Base-by-base conservation (phyloP, 495 filamentous ascomycete species). In the Rhizodiscina lignyota region DNA sequence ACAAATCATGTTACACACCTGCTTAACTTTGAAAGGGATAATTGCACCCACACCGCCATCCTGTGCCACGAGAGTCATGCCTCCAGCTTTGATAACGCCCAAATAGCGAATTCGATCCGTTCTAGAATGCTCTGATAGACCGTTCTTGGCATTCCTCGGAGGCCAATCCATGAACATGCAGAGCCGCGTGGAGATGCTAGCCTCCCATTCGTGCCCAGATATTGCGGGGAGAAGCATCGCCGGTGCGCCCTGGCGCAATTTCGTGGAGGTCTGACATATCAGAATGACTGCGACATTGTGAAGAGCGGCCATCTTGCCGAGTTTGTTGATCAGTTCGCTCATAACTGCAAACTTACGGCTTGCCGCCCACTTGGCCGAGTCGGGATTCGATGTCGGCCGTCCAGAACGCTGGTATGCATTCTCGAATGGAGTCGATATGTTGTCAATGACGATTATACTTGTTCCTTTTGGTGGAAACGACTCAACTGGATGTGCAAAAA, bases 191-290 rank as follows among this genome's bases (percentile, higher is more conserved):
- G 65, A 67, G 3, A 89, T 57, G 21, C 65, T 67, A 24, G 58
- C 67, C 23, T 86, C 82, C 83, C 83, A 89, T 4, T 72, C 63
- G 3, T 53, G 58, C 16, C 66, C 67, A 33, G 73, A 74, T 38
- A 89, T 55, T 19, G 76, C 66, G 3, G 83, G 80, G 36, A 70
- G 59, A n/a, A 92, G 61, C n/a, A 74, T 67, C 11, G 80, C 74
- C 26, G 45, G 43, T 19, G 48, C 42, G 17, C 55, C 51, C 1
- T 68, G 67, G 38, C 68, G 59, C 44, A 83, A 68, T 44, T 71
- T 76, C 12, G 79, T 85, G 17, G 71, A 72, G 16, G 68, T 74
- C 47, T 86, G 79, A 24, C 71, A 79, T 32, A 80, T 64, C 5
- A 82, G 49, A 8, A 87, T 53, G 20, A 87, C 54, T 11, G 80